Base-by-base conservation (phyloP, 2,329 filamentous ascomycete species). In the Fusarium chaquense region DNA sequence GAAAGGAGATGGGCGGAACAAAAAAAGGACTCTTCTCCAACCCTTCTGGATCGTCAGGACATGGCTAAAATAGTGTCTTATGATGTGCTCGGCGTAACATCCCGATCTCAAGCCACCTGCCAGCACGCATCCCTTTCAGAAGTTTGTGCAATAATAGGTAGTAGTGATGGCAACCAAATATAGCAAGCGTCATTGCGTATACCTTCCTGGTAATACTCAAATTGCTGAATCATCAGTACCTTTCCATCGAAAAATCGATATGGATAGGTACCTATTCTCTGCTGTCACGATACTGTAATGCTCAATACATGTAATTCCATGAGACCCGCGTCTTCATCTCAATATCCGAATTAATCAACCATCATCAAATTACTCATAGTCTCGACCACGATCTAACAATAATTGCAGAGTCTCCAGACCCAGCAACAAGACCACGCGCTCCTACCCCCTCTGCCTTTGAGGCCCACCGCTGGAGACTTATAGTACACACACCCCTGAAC, bases 311-410 rank as follows among this genome's bases (percentile, higher is more conserved):
- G 24, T 12, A 51, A 40, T 20, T 51, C 24, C 49, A 40, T 40
- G 20, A 51, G 20, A 28, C 12, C 11, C 12, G 12, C 49, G 22
- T 51, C 47, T 51, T 51, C 24, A 20, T 40, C 33, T 7, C 33
- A 40, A 16, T 51, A 51, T 51, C 59, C 47, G 38, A 62, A 59
- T 46, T 32, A 26, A 43, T 40, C 59, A 65, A 49, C 50, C 61
- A 70, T 70, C 66, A 40, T 41, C 58, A 67, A 70, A 64, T 56
- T 50, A 60, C 53, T 47, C 58, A 44, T 43, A 70, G 67, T 70
- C 67, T 56, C 49, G 68, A 68, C 64, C 68, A 58, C 50, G 43
- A 61, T 59, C 68, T 62, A 69, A 60, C 53, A 71, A 62, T 53
- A 55, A 54, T 67, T 65, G 58, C 62, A 69, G 65, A 65, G 56